Evolutionary conservation across 495 filamentous ascomycete species (phyloP), one percentile per base, ranked within the genome.

Genomic region (Gamarada debralockiae): DNA sequence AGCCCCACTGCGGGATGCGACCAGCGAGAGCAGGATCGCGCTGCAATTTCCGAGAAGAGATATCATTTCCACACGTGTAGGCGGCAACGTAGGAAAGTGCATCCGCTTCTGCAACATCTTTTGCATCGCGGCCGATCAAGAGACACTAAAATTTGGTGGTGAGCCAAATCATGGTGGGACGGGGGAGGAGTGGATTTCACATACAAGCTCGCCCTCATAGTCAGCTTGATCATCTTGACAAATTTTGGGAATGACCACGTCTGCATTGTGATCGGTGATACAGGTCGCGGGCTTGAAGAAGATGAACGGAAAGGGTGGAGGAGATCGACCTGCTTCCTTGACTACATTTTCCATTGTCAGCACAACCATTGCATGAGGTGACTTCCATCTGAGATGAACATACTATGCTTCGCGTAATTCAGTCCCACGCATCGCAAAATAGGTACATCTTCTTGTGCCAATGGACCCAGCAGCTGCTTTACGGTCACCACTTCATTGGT

Each of bases 161-260:
- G 6, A 15, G 5, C 14, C 4, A 15, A 39, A 39, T 39, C 18
- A 15, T 39, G 18, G 4, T 39, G 6, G 6, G n/a, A 7, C 18
- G n/a, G 3, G 5, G 37, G n/a, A 29, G 27, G n/a, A 39, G 37
- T 6, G 4, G n/a, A 39, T 3, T 6, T 39, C 14, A 39, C 4
- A 20, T 44, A 73, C 71, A 20, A 80, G 63, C 53, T 80, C 77
- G 45, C 76, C 74, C 55, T 80, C 76, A 55, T 80, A 80, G 46
- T 80, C 76, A 3, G 69, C 71, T 51, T 75, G 72, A 10, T 69
- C 62, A 47, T 77, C 65, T 58, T 80, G 76, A 0, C 67, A 71
- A 23, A 80, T 70, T 39, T 69, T 69, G 0, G 77, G 76, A 52
- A 80, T 74, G 3, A 63, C 49, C 0, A 77, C 69, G 13, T 70